Evolutionary conservation across 1,284 basidiomycete species (phyloP), one percentile per base, ranked within the genome.

Genomic region (Ceratobasidium sp.): DNA sequence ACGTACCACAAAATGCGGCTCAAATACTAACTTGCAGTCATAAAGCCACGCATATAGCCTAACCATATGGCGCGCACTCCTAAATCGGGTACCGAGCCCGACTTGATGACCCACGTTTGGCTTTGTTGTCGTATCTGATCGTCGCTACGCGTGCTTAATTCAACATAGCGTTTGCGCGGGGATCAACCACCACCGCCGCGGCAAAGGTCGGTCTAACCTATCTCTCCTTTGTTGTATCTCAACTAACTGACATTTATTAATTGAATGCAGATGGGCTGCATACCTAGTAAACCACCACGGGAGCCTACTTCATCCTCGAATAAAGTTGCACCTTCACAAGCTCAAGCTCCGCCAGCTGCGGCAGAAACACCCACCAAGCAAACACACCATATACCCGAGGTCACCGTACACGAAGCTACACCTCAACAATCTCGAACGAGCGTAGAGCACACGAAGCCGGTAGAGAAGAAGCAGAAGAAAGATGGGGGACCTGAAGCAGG

Each of bases 221-320:
- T 39, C 18, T 13, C 33, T 18, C 49, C 66, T 39, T 51, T 68
- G 46, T n/a, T 28, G 3, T 13, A 5, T 46, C 23, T 39, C 26
- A n/a, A 33, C 20, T 28, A 39, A 46, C 56, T 26, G 20, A 28
- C 42, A 60, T 33, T 60, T 26, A 46, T 3, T 26, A 4, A 18
- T 53, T 46, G 2, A 55, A 7, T 39, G 4, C 26, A 76, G 72
- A 76, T 76, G 72, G 72, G 72, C 61, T 76, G 72, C 51, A 76
- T 76, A 76, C 72, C 72, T 18, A 76, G 72, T 42, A 76, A 76
- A 66, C 72, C 72, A 42, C 72, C 72, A 26, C 18, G 61, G 2
- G 72, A 76, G 33, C 61, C 60, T 6, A 20, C 39, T 26, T 39
- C 71, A 13, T 13, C 53, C 26, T 49, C 72, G 1, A 40, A 20